Evolutionary conservation across 106 monocot species (phyloP).

Genomic region (Acanthochlamys bracteata): DNA sequence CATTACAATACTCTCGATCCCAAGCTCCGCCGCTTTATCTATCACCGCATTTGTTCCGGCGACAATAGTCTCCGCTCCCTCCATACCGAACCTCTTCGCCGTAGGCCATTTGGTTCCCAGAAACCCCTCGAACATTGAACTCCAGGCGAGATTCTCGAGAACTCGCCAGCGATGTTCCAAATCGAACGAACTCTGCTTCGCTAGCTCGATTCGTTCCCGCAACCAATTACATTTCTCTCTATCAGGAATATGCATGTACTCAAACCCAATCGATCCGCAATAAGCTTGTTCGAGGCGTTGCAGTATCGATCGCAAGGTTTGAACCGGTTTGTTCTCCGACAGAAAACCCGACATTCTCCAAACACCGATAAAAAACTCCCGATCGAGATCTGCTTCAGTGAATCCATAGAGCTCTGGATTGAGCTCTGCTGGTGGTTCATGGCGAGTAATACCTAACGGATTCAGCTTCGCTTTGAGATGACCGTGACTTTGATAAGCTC

Average conservation of each 20-base stretch:
- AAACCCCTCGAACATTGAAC: constrained; percentile 75
- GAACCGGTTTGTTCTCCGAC: constrained; percentile 80
- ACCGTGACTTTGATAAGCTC: constrained; percentile 82
- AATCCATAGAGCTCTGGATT: constrained; percentile 64
- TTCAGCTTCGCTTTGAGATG: constrained; percentile 84
- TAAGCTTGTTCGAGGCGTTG: constrained; percentile 74
- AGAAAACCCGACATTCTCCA: constrained; percentile 92
- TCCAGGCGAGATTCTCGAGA: constrained; percentile 74
- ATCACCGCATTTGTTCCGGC: constrained; percentile 88
- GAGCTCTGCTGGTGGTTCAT: constrained; percentile 48
- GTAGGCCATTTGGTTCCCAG: constrained; percentile 67
- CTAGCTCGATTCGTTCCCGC: constrained; percentile 79
- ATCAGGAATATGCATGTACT: constrained; percentile 94
- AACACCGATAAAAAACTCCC: constrained; percentile 90
- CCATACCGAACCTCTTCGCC: constrained; percentile 70
- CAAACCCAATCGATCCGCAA: constrained; percentile 84
- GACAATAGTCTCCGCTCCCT: constrained; percentile 65
- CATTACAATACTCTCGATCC: constrained; percentile 65
- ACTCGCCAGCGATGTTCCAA: constrained; percentile 41
- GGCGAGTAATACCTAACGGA: constrained; percentile 55
- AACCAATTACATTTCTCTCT: constrained; percentile 92
- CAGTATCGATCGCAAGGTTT: constrained; percentile 64
- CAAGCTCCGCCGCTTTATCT: constrained; percentile 51
- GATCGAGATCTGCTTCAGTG: constrained; percentile 66
- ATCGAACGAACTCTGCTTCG: constrained; percentile 29